A percentile compares a stretch with the other conserved stretches of the same genome.
These are phyloP conservation scores for Pseudogymnoascus destructans DNA, from an alignment of 2,329 filamentous ascomycete genomes.

Conservation along the genomic window DNA sequence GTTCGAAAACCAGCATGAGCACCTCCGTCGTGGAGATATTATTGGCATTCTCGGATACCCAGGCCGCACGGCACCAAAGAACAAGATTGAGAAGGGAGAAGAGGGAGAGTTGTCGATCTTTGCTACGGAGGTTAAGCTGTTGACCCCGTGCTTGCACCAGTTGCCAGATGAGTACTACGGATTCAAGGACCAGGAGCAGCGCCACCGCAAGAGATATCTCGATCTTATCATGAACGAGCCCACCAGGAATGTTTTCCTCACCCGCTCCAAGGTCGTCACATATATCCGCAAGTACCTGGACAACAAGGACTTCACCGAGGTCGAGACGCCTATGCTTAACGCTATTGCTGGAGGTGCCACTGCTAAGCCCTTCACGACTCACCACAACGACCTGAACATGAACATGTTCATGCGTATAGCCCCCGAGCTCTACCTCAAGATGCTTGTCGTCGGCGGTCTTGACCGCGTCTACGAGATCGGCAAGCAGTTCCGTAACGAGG, in stretches of 20 bases:
- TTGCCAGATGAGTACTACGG: slow-evolving; percentile 84
- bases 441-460: slow-evolving; percentile 84
- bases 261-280: slow-evolving; percentile 73
- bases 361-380: slow-evolving; percentile 84
- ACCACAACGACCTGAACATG: slow-evolving; percentile 93
- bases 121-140: slow-evolving; percentile 69
- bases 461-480: slow-evolving; percentile 94
- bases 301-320: slow-evolving; percentile 75
- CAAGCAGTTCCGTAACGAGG: slow-evolving; percentile 89
- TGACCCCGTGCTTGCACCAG: slow-evolving; percentile 85
- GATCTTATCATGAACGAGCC: slow-evolving; percentile 90
- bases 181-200: slow-evolving; percentile 88
- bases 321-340: slow-evolving; percentile 97
- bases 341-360: slow-evolving; percentile 91
- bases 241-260: slow-evolving; percentile 71
- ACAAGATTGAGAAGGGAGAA: slow-evolving; percentile 61
- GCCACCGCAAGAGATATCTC: slow-evolving; percentile 85
- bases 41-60: slow-evolving; percentile 79
- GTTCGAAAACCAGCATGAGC: slow-evolving; percentile 82
- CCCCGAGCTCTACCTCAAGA: slow-evolving; percentile 93
- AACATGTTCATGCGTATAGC: slow-evolving; percentile 91
- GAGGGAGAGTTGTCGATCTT: slow-evolving; percentile 92
- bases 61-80: slow-evolving; percentile 79
- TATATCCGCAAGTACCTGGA: slow-evolving; percentile 88
- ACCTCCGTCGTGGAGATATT: slow-evolving; percentile 81